phyloP scores from a whole-genome alignment of 2,329 filamentous ascomycete genomes.

The Rutstroemia sp. region DNA sequence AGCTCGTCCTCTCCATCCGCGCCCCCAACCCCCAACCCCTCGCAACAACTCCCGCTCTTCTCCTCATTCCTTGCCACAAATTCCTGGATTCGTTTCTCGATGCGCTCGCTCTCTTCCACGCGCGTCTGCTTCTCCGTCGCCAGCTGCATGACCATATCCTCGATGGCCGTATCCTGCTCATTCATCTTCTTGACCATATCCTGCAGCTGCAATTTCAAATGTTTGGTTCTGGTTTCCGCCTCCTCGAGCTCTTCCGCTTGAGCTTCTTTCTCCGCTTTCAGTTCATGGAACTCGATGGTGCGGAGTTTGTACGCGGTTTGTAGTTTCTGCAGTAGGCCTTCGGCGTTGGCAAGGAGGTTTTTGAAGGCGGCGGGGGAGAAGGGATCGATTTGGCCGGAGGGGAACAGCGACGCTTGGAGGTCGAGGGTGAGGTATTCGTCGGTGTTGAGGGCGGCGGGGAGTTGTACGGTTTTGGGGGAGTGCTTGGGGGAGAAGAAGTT shows the following conservation, averaged over 20 bases:
- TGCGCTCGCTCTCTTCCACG: constrained; percentile 22
- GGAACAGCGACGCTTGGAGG: constrained; percentile 47
- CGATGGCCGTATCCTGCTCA: constrained; percentile 46
- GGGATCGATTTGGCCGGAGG: constrained; percentile 38
- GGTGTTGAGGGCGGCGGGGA: constrained; percentile 27
- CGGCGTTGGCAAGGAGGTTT: constrained; percentile 52
- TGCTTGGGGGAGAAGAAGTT: constrained; percentile 25
- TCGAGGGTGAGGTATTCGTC: constrained; percentile 51
- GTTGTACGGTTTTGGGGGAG: constrained; percentile 17
- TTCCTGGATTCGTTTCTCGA: constrained; percentile 18
- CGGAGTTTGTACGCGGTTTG: constrained; percentile 52
- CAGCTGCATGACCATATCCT: constrained; percentile 43
- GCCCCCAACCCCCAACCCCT: not conserved
- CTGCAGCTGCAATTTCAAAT: constrained; percentile 53
- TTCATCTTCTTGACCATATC: constrained; percentile 47
- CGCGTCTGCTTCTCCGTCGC: constrained; percentile 40
- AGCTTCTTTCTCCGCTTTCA: constrained; percentile 46
- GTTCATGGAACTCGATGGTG: constrained; percentile 41
- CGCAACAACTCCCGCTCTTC: constrained; percentile 1
- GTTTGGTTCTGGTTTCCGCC: constrained; percentile 42
- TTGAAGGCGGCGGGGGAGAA: constrained; percentile 55
- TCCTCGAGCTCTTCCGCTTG: constrained; percentile 50
- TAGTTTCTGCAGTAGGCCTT: constrained; percentile 46
- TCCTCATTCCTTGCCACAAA: not conserved
- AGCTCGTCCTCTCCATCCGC: constrained; percentile 20